These are phyloP conservation scores for Moesziomyces globuligerus DNA, from an alignment of 1,284 basidiomycete species.

Conservation along the genomic window DNA sequence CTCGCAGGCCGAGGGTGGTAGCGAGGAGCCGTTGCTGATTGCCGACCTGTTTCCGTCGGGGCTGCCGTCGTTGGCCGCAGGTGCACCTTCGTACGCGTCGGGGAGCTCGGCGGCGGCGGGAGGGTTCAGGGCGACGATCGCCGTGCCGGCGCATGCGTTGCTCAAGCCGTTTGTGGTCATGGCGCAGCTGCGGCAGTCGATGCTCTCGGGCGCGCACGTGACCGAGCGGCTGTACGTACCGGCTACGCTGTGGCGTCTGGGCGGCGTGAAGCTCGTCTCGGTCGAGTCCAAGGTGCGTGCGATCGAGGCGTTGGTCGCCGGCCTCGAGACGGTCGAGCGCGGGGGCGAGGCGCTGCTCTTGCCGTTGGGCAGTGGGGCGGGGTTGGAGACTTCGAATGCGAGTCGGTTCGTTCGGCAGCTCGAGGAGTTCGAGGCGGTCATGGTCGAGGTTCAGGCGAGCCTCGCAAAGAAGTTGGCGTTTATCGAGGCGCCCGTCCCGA, in stretches of 20 bases:
- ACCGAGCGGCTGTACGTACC: conserved; percentile 88
- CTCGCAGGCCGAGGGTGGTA: not conserved
- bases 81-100: conserved; percentile 44
- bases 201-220: conserved; percentile 78
- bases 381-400: conserved; percentile 47
- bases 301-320: conserved; percentile 79
- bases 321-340: conserved; percentile 77
- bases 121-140: not conserved
- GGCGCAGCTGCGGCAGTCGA: conserved; percentile 32
- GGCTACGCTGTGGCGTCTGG: conserved; percentile 80
- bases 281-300: conserved; percentile 85
- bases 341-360: conserved; percentile 34
- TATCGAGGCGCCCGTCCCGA: conserved; percentile 73
- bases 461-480: conserved; percentile 82
- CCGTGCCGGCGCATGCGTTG: conserved; percentile 16
- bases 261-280: conserved; percentile 82
- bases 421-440: conserved; percentile 82
- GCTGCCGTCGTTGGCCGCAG: conserved; percentile 48
- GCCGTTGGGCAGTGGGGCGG: conserved; percentile 36
- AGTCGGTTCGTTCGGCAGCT: conserved; percentile 68
- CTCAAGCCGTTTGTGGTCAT: conserved; percentile 44
- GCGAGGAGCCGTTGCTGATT: conserved; percentile 18
- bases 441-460: conserved; percentile 74
- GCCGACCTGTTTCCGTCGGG: conserved; percentile 54
- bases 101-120: not conserved